A percentile compares a stretch with the other conserved stretches of the same genome.
These are phyloP conservation scores for Moelleriella libera DNA, from an alignment of 2,329 filamentous ascomycete genomes.

Conservation along the genomic window DNA sequence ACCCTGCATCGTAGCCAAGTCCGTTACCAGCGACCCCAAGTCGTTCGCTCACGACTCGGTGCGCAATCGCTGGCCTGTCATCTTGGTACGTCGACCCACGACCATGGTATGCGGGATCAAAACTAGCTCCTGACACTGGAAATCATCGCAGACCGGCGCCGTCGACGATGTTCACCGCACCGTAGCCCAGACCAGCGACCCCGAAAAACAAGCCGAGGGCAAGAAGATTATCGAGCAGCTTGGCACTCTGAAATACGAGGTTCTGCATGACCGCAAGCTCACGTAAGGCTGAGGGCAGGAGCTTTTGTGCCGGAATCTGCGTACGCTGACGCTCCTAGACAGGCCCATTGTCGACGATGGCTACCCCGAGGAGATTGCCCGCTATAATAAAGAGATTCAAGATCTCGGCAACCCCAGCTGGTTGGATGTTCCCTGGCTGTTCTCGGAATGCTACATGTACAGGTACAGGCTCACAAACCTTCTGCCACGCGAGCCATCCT, in stretches of 20 bases:
- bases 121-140: not conserved
- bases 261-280: constrained; percentile 75
- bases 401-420: constrained; percentile 61
- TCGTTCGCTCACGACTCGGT: constrained; percentile 84
- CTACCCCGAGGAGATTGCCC: constrained; percentile 60
- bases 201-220: constrained; percentile 60
- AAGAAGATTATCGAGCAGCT: constrained; percentile 74
- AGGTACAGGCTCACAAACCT: constrained; percentile 29
- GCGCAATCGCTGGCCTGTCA: constrained; percentile 81
- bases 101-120: not conserved
- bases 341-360: constrained; percentile 69
- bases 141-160: constrained; percentile 54
- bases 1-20: constrained; percentile 45
- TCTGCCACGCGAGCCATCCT: not conserved
- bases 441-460: constrained; percentile 87
- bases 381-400: constrained; percentile 78
- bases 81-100: constrained; percentile 48
- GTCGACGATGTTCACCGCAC: constrained; percentile 90
- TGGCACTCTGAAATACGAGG: constrained; percentile 78
- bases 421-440: constrained; percentile 82
- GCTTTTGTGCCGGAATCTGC: no score
- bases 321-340: not conserved
- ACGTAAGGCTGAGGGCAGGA: constrained; percentile 32
- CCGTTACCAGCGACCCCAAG: constrained; percentile 63
- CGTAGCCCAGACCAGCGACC: constrained; percentile 41